phyloP scores from a whole-genome alignment of 768 basidiomycete genomes.

The Amanita pallidorosea region DNA sequence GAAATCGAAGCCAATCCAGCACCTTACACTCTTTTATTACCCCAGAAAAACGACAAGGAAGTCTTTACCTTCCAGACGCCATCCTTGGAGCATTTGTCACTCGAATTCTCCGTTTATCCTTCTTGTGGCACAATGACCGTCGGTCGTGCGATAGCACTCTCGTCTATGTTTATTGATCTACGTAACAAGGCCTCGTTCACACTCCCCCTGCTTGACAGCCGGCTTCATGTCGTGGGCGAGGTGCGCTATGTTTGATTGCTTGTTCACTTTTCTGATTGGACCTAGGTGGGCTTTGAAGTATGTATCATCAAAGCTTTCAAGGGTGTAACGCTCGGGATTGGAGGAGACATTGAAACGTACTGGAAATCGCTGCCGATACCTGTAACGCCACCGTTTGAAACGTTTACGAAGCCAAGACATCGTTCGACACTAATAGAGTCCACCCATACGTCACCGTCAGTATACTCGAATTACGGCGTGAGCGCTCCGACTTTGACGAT shows the following conservation, averaged over 20 bases:
- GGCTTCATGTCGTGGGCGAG: constrained; percentile 91
- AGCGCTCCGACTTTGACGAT: constrained; percentile 60
- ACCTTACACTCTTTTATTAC: constrained; percentile 84
- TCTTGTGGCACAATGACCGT: constrained; percentile 97
- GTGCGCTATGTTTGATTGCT: constrained; percentile 24
- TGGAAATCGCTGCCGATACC: constrained; percentile 80
- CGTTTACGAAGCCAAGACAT: constrained; percentile 25
- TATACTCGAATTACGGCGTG: constrained; percentile 36
- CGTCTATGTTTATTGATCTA: constrained; percentile 55
- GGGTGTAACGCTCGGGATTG: constrained; percentile 87
- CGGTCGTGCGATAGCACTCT: constrained; percentile 81
- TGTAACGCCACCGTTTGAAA: constrained; percentile 30
- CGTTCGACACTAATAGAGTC: constrained; percentile 40
- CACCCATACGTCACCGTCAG: constrained; percentile 63
- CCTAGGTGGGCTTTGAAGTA: constrained; percentile 78
- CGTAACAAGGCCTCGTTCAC: constrained; percentile 43
- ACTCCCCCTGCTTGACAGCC: constrained; percentile 83
- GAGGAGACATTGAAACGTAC: constrained; percentile 93
- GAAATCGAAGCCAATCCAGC: constrained; percentile 75
- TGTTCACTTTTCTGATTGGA: constrained; percentile 1
- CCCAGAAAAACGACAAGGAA: constrained; percentile 58
- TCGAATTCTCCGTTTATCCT: constrained; percentile 94
- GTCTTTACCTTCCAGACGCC: constrained; percentile 84
- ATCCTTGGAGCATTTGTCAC: constrained; percentile 54
- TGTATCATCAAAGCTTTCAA: constrained; percentile 83